Evolutionary conservation across 257 asterid species (phyloP).

Genomic region (Petunia axillaris): DNA sequence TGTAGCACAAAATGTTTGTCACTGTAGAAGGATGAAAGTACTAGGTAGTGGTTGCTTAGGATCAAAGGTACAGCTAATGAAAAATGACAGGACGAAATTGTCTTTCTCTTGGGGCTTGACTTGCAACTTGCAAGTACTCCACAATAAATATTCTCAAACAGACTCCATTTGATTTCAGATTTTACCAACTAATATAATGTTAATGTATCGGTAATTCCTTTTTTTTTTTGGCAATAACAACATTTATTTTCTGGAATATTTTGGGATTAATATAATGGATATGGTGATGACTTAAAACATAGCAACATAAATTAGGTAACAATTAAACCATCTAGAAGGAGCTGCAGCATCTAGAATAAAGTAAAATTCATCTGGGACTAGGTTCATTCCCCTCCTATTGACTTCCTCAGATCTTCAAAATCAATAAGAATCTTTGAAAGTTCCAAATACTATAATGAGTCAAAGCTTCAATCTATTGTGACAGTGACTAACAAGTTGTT

Average conservation of each 20-base stretch:
- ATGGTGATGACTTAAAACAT: background rate
- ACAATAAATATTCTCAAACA: too few species aligned
- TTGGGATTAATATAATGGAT: background rate
- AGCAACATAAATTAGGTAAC: background rate
- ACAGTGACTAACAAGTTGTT: too few species aligned
- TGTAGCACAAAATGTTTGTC: background rate
- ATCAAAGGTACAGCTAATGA: background rate
- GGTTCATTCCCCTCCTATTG: too few species aligned
- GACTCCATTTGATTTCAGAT: too few species aligned
- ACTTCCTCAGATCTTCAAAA: too few species aligned
- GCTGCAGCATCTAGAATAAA: background rate
- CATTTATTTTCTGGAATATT: background rate
- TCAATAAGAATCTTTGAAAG: too few species aligned
- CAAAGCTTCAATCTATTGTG: too few species aligned
- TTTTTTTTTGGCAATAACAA: background rate
- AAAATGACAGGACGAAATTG: background rate
- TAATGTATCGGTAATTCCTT: background rate
- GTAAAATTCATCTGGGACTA: too few species aligned
- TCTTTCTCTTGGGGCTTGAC: background rate
- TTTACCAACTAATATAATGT: background rate
- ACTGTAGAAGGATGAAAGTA: background rate
- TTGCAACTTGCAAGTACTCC: too few species aligned
- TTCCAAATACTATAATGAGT: too few species aligned
- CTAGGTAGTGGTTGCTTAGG: background rate
- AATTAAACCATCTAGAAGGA: background rate